Conservation (phyloP, 2,329 filamentous ascomycete species). For the Gremmenia infestans region DNA sequence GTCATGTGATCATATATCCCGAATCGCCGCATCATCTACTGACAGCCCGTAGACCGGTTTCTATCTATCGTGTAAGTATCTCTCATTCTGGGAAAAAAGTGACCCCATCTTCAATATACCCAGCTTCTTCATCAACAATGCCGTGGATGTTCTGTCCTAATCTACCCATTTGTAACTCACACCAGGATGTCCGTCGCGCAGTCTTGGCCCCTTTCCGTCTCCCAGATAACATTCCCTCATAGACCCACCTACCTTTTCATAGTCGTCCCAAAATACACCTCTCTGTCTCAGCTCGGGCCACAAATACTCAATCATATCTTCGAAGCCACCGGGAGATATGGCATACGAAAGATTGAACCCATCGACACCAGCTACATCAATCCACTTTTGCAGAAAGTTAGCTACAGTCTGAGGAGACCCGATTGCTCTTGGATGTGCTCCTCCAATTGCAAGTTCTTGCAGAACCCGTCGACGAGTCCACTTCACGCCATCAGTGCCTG, state of each 20-base stretch:
- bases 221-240: conserved; percentile 56
- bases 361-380: conserved; percentile 1
- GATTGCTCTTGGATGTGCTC: neutral
- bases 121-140: too few relatives aligned
- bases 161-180: conserved; percentile 37
- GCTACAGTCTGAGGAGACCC: conserved; percentile 4
- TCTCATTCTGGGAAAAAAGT: too few relatives aligned
- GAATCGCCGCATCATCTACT: neutral
- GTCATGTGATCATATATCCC: too few relatives aligned
- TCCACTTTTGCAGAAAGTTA: conserved; percentile 3
- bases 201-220: conserved; percentile 43
- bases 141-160: too few relatives aligned
- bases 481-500: neutral
- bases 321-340: conserved; percentile 51
- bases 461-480: conserved; percentile 4
- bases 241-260: conserved; percentile 49
- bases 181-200: conserved; percentile 43
- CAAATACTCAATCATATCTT: conserved; percentile 60
- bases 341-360: conserved; percentile 6
- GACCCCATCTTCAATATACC: too few relatives aligned
- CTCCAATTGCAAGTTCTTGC: conserved; percentile 7
- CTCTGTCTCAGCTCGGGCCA: conserved; percentile 56
- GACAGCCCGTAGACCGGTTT: neutral
- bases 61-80: neutral
- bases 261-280: conserved; percentile 47